Conservation (phyloP, 495 filamentous ascomycete species). For the Bombardia bombarda region DNA sequence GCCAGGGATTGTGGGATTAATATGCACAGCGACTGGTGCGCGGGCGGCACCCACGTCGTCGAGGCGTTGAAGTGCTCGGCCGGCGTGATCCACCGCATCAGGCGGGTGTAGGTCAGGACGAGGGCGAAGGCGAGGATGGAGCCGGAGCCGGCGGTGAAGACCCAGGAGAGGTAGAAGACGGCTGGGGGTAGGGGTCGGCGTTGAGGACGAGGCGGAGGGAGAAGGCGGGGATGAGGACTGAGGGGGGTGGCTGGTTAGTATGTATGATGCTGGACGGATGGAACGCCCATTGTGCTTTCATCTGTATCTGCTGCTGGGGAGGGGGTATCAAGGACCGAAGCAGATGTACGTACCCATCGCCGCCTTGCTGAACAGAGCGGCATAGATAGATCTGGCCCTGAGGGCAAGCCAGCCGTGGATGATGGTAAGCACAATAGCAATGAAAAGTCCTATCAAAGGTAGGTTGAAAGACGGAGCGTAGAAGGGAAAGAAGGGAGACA, state of each 20-base stretch:
- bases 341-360: background rate
- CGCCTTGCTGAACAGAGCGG: background rate
- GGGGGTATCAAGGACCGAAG: no score
- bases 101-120: conserved; percentile 9
- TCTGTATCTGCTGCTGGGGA: no score
- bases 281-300: no score
- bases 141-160: background rate
- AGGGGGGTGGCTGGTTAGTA: no score
- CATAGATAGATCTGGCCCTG: background rate
- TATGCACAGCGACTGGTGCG: conserved; percentile 1
- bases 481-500: background rate
- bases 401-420: background rate
- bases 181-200: background rate
- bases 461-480: background rate
- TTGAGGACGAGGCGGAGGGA: background rate
- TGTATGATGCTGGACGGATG: no score
- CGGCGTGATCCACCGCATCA: conserved; percentile 8
- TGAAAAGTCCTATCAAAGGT: background rate
- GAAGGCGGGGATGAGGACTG: background rate
- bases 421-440: background rate
- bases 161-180: background rate
- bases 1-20: conserved; percentile 1
- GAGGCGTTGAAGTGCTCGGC: background rate
- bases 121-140: conserved; percentile 1
- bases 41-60: conserved; percentile 2